Conservation (phyloP, 2,329 filamentous ascomycete species). For the Metarhizium sp. region DNA sequence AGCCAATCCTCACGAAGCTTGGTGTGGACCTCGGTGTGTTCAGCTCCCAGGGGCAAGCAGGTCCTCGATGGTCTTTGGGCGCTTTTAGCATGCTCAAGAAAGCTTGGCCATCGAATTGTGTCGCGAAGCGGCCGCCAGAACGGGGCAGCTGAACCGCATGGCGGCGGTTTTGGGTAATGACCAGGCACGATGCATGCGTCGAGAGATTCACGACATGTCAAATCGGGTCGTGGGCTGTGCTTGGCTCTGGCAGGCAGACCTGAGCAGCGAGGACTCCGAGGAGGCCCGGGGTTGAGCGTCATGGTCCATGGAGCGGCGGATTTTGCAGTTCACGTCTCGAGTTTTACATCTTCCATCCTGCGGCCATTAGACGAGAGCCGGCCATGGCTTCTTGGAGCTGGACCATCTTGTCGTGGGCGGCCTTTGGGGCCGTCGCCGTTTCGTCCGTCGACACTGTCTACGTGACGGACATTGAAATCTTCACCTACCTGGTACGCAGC, state of each 20-base stretch:
- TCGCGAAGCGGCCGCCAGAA: background rate
- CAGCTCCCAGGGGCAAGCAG: background rate
- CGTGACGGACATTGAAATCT: conserved; percentile 35
- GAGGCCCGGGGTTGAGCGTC: too few species aligned
- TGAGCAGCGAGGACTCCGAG: background rate
- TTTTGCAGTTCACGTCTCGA: too few species aligned
- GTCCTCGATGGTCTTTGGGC: background rate
- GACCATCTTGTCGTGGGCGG: background rate
- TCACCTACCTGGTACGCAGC: conserved; percentile 26
- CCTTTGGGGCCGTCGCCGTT: background rate
- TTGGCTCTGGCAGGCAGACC: background rate
- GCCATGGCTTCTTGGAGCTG: background rate
- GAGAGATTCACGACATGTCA: too few species aligned
- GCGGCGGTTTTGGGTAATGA: background rate
- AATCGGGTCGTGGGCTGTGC: too few species aligned
- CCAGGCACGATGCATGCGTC: too few species aligned
- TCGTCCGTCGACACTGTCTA: conserved; percentile 25
- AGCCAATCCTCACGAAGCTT: background rate
- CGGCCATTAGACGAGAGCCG: background rate
- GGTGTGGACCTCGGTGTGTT: background rate
- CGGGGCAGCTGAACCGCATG: background rate
- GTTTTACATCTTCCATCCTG: too few species aligned
- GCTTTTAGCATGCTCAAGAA: background rate
- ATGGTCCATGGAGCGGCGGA: too few species aligned
- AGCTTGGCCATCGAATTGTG: background rate